These are phyloP conservation scores for Chlamydomonas incerta DNA, from an alignment of 139 green algal species.

Conservation along the genomic window DNA sequence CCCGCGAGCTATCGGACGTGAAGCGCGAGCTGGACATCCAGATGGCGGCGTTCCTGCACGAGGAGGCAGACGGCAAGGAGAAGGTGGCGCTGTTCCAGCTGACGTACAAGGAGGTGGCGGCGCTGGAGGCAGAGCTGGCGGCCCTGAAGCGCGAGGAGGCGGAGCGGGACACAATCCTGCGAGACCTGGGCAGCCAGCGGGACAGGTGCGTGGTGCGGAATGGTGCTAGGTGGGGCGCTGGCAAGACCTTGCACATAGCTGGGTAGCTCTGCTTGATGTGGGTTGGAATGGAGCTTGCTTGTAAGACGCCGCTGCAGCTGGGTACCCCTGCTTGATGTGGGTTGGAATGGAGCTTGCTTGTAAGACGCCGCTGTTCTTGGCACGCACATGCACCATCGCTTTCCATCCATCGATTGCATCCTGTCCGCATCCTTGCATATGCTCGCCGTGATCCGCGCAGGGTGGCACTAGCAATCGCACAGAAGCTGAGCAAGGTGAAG, in stretches of 20 bases:
- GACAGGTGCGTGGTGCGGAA: slow-evolving; percentile 26
- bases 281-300: too few relatives aligned
- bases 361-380: too few relatives aligned
- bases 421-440: too few relatives aligned
- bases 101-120: slow-evolving; percentile 59
- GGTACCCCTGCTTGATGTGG: too few relatives aligned
- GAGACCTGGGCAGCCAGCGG: slow-evolving; percentile 56
- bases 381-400: too few relatives aligned
- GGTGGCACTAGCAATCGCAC: slow-evolving; percentile 57
- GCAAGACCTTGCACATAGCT: too few relatives aligned
- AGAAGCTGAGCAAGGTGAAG: slow-evolving; percentile 63
- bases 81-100: slow-evolving; percentile 65
- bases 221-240: too few relatives aligned
- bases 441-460: too few relatives aligned
- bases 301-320: too few relatives aligned
- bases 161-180: slow-evolving; percentile 51
- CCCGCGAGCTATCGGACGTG: slow-evolving; percentile 40
- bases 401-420: too few relatives aligned
- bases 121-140: slow-evolving; percentile 66
- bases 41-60: slow-evolving; percentile 74
- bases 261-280: too few relatives aligned
- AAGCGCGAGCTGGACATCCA: slow-evolving; percentile 72
- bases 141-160: slow-evolving; percentile 64
- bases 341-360: too few relatives aligned
- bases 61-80: slow-evolving; percentile 76